Evolutionary conservation across 345 rosid genomes (phyloP).

Genomic region (Populus simonii): DNA sequence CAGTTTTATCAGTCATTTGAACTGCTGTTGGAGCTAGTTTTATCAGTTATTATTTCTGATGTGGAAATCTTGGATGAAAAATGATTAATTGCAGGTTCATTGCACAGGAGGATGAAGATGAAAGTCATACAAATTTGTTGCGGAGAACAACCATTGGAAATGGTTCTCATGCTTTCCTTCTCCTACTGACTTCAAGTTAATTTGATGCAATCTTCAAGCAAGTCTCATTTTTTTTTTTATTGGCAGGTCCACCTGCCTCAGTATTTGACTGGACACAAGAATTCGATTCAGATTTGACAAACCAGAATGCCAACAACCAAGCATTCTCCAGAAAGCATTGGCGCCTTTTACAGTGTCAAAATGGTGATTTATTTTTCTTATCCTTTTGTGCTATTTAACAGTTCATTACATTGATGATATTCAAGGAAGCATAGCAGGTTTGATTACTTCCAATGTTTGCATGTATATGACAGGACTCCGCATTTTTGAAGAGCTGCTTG

Average conservation of each 20-base stretch:
- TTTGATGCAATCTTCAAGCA: conserved; percentile 16
- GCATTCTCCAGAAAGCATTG: conserved; percentile 95
- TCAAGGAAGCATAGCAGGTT: neutral
- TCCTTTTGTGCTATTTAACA: conserved; percentile 9
- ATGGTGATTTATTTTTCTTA: conserved; percentile 49
- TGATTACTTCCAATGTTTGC: neutral
- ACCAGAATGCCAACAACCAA: conserved; percentile 73
- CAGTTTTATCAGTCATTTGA: neutral
- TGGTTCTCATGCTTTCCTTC: conserved; percentile 45
- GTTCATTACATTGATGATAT: conserved; percentile 15
- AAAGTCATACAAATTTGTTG: conserved; percentile 44
- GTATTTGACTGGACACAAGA: conserved; percentile 89
- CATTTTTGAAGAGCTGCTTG: conserved; percentile 98
- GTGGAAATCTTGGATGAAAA: neutral
- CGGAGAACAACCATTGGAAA: conserved; percentile 96
- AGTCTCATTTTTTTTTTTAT: conserved; percentile 26
- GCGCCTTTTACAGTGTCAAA: conserved; percentile 99
- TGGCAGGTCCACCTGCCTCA: conserved; percentile 85
- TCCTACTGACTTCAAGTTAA: conserved; percentile 10
- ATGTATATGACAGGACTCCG: conserved; percentile 74
- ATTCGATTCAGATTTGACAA: conserved; percentile 63
- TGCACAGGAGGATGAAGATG: conserved; percentile 91
- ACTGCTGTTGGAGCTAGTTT: conserved; percentile 1
- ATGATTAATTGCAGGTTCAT: conserved; percentile 52
- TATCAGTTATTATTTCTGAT: neutral